A percentile compares a stretch with the other conserved stretches of the same genome.
Evolutionary conservation across 176 grass and related monocot species (phyloP).

Genomic region (Rhynchospora tenuis): DNA sequence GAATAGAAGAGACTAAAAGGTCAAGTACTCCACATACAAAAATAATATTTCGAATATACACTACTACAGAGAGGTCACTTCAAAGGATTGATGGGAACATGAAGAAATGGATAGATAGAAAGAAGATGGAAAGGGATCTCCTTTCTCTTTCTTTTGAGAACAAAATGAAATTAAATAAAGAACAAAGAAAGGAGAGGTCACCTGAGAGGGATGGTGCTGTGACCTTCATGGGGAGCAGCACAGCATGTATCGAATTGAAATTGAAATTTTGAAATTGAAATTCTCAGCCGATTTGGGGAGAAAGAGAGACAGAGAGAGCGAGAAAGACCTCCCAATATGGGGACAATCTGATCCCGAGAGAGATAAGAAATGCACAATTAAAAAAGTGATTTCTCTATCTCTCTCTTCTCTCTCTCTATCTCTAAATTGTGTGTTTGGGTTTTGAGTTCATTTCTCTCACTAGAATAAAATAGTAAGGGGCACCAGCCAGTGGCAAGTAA

Average conservation of each 20-base stretch:
- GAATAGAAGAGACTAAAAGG: background rate
- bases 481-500: conserved; percentile 7
- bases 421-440: background rate
- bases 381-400: background rate
- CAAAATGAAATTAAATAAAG: conserved; percentile 26
- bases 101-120: conserved; percentile 24
- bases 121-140: conserved; percentile 13
- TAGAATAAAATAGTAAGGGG: conserved; percentile 20
- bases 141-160: background rate
- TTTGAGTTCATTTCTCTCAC: background rate
- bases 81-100: conserved; percentile 27
- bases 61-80: conserved; percentile 2
- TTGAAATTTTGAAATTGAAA: conserved; percentile 32
- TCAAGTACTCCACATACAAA: background rate
- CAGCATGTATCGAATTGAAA: conserved; percentile 34
- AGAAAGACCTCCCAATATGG: conserved; percentile 33
- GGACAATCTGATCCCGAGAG: conserved; percentile 48
- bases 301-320: conserved; percentile 29
- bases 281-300: conserved; percentile 23
- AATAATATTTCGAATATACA: background rate
- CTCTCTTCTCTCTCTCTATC: background rate
- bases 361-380: conserved; percentile 22
- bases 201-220: conserved; percentile 45
- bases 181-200: conserved; percentile 34
- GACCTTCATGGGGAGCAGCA: conserved; percentile 59